Evolutionary conservation across 2,329 filamentous ascomycete species (phyloP), one percentile per base, ranked within the genome.

Genomic region (Cladosporium sp.): DNA sequence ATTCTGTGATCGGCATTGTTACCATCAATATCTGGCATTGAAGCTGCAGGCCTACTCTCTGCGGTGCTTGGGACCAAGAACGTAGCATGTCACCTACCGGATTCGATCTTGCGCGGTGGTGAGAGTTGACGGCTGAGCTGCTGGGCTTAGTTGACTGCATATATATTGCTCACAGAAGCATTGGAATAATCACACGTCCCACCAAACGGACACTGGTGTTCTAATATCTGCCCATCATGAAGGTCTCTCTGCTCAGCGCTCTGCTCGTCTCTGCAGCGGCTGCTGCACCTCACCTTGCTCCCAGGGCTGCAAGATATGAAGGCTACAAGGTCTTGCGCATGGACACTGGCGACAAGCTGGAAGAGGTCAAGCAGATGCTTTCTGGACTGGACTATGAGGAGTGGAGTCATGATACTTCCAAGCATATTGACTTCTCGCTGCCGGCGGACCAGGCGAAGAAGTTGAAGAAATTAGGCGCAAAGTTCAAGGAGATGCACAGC

Each of bases 401-500:
- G 15, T 56, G 52, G 52, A 56, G 52, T 14, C 52, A 56, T 7
- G 63, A 66, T 20, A 64, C 76, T 3, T 68, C 72, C 47, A 62
- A 69, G 20, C 69, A 73, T n/a, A 51, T 63, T 19, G 61, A 62
- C 42, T 59, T 61, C 25, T 59, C 61, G 5, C 25, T 61, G n/a
- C 40, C 59, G 3, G 37, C 37, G 8, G 49, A 59, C 1, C 56
- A 61, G 28, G 54, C 50, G 8, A 54, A 50, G 47, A 58, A 61
- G 47, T 69, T 79, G 34, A 63, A 70, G 14, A 66, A 63, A 2
- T 61, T 79, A 2, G 63, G 70, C 6, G 71, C 42, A 6, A 47
- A 56, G 42, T 76, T 45, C 42, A 56, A 67, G 74, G 28, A 74
- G 19, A 73, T 80, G 71, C 76, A 80, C 59, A 70, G 73, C 39